Base-by-base conservation (phyloP, 2,329 filamentous ascomycete species). In the Monosporascus sp. region DNA sequence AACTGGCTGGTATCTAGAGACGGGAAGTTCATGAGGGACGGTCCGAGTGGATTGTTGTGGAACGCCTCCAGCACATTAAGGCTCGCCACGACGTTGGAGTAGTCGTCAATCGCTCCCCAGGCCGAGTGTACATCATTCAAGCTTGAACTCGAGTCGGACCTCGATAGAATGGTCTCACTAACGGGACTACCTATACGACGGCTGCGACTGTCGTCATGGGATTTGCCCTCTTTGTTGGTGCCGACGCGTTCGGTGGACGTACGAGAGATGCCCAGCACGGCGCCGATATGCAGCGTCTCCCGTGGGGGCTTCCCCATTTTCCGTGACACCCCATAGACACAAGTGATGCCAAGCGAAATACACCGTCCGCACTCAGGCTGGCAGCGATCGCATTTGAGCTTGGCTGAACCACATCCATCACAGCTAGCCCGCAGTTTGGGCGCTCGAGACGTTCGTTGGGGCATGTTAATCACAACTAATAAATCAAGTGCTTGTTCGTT, bases 241-340 rank as follows among this genome's bases (percentile, higher is more conserved):
- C 25, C 25, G 25, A 27, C 25, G 25, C 25, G 7, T 6, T 54
- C 45, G 22, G 18, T 27, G 38, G 31, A 15, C 14, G 38, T 45
- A 18, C 49, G 49, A 48, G 46, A 20, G 5, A 25, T 20, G 27
- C 45, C 39, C n/a, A 24, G 15, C 6, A 34, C 17, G 14, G 27
- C 17, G 20, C 25, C 27, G 18, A 51, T 49, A 17, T 48, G 51
- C 25, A 57, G 27, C 31, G 38, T 53, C 39, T 57, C 54, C 47
- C 58, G 54, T 34, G 60, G 56, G n/a, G 48, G 48, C 37, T 63
- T 63, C 3, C 61, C 61, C 54, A 56, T 58, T 49, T 63, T 62
- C 24, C 59, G 52, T 24, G 61, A 63, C 17, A 63, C 47, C 3
- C 61, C 61, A 48, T 63, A 63, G 45, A 62, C 52, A 49, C 61